Conservation (phyloP, 2,329 filamentous ascomycete genomes). For the Aspergillus sclerotialis region DNA sequence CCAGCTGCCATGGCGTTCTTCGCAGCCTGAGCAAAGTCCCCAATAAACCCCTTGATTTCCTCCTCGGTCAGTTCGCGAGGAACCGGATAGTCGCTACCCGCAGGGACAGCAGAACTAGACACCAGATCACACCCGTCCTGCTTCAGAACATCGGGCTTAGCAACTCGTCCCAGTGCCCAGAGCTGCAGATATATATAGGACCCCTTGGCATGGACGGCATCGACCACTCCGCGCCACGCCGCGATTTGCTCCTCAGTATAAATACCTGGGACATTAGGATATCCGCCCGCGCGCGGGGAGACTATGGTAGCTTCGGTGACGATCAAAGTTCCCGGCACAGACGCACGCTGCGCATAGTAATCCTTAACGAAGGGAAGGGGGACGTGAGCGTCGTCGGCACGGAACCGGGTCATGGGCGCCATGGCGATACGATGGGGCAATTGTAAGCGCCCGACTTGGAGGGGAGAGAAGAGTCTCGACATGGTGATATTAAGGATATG, state of each 20-base stretch:
- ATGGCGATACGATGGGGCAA: constrained; percentile 46
- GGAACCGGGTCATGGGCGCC: constrained; percentile 53
- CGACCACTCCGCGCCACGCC: constrained; percentile 55
- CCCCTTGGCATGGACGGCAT: constrained; percentile 57
- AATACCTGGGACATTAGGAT: constrained; percentile 51
- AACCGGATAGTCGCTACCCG: constrained; percentile 18
- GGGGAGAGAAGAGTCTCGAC: constrained; percentile 28
- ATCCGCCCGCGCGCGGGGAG: constrained; percentile 41
- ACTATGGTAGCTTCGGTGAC: constrained; percentile 54
- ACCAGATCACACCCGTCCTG: constrained; percentile 10
- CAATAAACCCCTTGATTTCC: constrained; percentile 38
- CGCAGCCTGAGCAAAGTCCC: constrained; percentile 40
- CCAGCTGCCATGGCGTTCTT: constrained; percentile 49
- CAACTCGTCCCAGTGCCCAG: constrained; percentile 54
- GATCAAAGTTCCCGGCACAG: constrained; percentile 48
- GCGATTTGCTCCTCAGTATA: constrained; percentile 50
- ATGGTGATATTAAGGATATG: constrained; percentile 5
- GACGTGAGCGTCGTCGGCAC: constrained; percentile 40
- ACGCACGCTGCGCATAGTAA: constrained; percentile 50
- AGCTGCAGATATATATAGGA: constrained; percentile 57
- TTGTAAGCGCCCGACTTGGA: constrained; percentile 34
- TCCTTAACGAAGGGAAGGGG: constrained; percentile 40
- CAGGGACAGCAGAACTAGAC: constrained; percentile 15
- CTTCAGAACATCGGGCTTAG: constrained; percentile 27
- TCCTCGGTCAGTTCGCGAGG: constrained; percentile 28